Evolutionary conservation across 257 asterid species (phyloP), one percentile per base, ranked within the genome.

Genomic region (Parsonsia alboflavescens): DNA sequence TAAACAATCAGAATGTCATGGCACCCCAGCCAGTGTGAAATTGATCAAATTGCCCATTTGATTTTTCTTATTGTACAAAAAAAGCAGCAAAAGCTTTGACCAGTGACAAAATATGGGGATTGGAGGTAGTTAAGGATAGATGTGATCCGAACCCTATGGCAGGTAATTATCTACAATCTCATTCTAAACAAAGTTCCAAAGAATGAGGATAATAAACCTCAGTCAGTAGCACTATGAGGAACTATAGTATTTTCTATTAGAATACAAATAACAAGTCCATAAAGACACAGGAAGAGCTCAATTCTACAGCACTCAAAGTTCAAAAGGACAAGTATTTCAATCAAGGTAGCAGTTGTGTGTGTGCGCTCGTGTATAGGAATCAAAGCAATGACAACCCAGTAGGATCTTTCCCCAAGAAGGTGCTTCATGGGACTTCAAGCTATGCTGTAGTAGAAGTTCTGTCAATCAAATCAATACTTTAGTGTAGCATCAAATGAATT

Each of bases 1-100:
- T 2, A 42, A 82, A 72, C 77, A 81, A 75, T 73, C 30, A 52
- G 77, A 79, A 79, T n/a, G 48, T 59, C 73, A 39, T 48, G 24
- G 70, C 59, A 72, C 54, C 50, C 24, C 4, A n/a, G 30, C 10
- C 2, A 19, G 41, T 11, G 42, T 46, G 15, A 22, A 49, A 48
- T 46, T 42, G 24, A 30, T 42, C 28, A 59, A 73, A 73, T 69
- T 48, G 49, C 17, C 63, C 4, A 48, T 19, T 39, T 65, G 48
- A 39, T 24, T 36, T 24, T 59, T 12, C 12, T 10, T 59, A 15
- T 64, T 19, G 50, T 19, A 52, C 24, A 17, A 52, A 39, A n/a
- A 65, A 36, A 42, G 21, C 19, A 3, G 41, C 49, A 65, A 65
- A 39, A 36, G 15, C 28, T 65, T 64, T 64, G 2, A 64, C 48